These are phyloP conservation scores for Xylariaceae sp. DNA, from an alignment of 2,329 filamentous ascomycete species.

Conservation along the genomic window DNA sequence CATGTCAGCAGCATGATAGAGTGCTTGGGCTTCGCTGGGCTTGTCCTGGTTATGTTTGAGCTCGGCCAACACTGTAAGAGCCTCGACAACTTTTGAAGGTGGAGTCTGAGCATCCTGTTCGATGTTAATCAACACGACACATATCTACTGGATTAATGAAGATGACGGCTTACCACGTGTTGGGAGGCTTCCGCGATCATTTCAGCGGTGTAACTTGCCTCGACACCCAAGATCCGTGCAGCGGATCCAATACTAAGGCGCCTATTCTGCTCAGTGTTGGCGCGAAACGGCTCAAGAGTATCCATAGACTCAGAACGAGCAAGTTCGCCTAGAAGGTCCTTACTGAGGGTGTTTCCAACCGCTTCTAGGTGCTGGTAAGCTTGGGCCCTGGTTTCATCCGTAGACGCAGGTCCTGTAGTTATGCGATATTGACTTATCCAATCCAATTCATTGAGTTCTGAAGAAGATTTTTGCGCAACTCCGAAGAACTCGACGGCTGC, in stretches of 20 bases:
- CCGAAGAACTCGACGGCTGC: conserved; percentile 25
- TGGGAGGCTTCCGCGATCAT: conserved; percentile 25
- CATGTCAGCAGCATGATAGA: conserved; percentile 24
- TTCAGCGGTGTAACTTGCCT: conserved; percentile 23
- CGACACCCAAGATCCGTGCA: conserved; percentile 22
- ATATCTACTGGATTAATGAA: neutral
- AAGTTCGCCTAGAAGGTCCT: conserved; percentile 22
- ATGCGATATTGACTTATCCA: conserved; percentile 21
- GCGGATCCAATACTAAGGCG: conserved; percentile 26
- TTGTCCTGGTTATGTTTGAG: conserved; percentile 20
- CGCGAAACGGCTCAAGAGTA: neutral
- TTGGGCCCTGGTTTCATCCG: conserved; percentile 11
- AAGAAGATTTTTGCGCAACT: neutral
- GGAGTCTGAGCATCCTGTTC: too few relatives aligned
- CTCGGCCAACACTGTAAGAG: conserved; percentile 26
- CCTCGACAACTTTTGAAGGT: conserved; percentile 20
- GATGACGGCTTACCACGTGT: conserved; percentile 20
- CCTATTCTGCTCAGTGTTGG: conserved; percentile 2
- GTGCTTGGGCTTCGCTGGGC: conserved; percentile 19
- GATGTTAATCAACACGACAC: too few relatives aligned
- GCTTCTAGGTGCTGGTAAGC: conserved; percentile 23
- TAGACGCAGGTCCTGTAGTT: conserved; percentile 9
- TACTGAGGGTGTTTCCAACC: conserved; percentile 20
- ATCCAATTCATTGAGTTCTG: conserved; percentile 8
- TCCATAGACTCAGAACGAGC: conserved; percentile 5